Evolutionary conservation across 2,329 filamentous ascomycete genomes (phyloP), one percentile per base, ranked within the genome.

Genomic region (Fusarium sp.): DNA sequence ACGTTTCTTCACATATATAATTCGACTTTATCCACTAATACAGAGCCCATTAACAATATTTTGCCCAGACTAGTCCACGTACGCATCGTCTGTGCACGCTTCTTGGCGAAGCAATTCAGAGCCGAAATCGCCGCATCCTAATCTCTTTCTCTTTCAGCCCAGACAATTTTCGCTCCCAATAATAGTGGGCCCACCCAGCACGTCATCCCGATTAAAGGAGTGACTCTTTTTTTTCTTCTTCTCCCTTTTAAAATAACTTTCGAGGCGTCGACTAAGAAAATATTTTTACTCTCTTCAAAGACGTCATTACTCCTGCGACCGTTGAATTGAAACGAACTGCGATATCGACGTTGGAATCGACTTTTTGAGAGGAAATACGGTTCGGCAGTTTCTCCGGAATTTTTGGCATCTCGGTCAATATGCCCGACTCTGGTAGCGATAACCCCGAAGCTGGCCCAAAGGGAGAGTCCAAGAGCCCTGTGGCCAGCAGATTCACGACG

Each of bases 401-500:
- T 7, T 42, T 18, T 28, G 28, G 18, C 9, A 28, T 30, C 30
- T 70, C 66, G 43, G 57, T 16, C 52, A 42, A 42, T 0, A 74
- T 74, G 72, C 61, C 65, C 61, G 72, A 75, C 30, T 65, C 72
- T 25, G 60, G 54, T 0, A 75, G 72, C 59, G 72, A 75, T 18
- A 75, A 50, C 25, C 72, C 72, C 4, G 72, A 74, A 62, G 65
- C 46, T 32, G 69, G 64, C 21, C 33, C 65, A 13, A 74, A 74
- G 69, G 61, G 63, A 38, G n/a, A 30, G 5, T 30, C 15, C 1
- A 32, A 49, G 11, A 50, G 8, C 30, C 38, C 58, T 30, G 25
- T 66, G 11, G 67, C 56, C 16, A 56, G 46, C 46, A 69, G 76
- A 50, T 75, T 75, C 64, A 59, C 67, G 30, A 37, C 63, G 9